These are phyloP conservation scores for Penicillium sp. DNA, from an alignment of 2,329 filamentous ascomycete species.

Conservation along the genomic window DNA sequence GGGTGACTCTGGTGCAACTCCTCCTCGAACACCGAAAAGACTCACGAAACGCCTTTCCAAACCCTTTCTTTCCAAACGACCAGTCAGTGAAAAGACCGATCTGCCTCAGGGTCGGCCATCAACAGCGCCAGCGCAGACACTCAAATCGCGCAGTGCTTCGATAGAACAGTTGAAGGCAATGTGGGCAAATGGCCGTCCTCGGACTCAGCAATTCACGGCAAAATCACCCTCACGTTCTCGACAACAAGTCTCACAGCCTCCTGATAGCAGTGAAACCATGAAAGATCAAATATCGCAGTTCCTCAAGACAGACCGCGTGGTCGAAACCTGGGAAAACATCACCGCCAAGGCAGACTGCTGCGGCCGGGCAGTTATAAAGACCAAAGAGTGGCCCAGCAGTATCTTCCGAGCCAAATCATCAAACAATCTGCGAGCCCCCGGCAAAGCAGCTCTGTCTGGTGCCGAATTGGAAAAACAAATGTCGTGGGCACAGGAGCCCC, in stretches of 20 bases:
- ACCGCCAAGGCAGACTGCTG: conserved; percentile 20
- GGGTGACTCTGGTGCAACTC: conserved; percentile 4
- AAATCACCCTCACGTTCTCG: conserved; percentile 9
- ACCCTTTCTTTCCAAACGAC: conserved; percentile 19
- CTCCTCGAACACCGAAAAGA: conserved; percentile 15
- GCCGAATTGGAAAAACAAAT: conserved; percentile 23
- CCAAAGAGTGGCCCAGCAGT: conserved; percentile 28
- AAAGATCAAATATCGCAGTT: conserved; percentile 32
- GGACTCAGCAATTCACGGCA: conserved; percentile 13
- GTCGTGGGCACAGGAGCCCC: conserved; percentile 29
- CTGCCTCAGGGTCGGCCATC: conserved; percentile 18
- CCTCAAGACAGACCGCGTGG: conserved; percentile 32
- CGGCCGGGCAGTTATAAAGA: conserved; percentile 9
- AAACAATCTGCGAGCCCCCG: conserved; percentile 5
- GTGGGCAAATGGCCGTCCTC: conserved; percentile 16
- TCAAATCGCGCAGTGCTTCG: conserved; percentile 24
- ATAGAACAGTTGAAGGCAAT: conserved; percentile 26
- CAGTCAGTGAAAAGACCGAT: conserved; percentile 15
- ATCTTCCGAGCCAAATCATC: conserved; percentile 30
- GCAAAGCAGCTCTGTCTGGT: conserved; percentile 9
- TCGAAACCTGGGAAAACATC: conserved; percentile 30
- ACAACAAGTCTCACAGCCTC: conserved; percentile 5
- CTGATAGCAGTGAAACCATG: conserved; percentile 23
- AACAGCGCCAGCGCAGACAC: conserved; percentile 24
- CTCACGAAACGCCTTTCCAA: conserved; percentile 25